These are phyloP conservation scores for Scalesia atractyloides DNA, from an alignment of 129 eudicot species.

Conservation along the genomic window DNA sequence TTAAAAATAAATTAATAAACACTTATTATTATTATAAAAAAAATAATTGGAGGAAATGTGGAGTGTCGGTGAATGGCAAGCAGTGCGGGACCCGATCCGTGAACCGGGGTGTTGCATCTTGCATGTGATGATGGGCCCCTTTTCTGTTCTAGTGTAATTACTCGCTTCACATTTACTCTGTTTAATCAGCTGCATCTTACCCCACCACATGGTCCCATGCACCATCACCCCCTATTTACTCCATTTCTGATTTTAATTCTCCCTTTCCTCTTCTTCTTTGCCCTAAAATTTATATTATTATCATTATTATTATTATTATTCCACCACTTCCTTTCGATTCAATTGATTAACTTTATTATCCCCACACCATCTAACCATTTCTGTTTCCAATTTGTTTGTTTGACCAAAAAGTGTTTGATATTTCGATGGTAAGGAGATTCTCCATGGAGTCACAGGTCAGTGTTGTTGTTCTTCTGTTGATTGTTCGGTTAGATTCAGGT, in stretches of 20 bases:
- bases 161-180: constrained; percentile 38
- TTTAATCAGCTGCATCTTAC: constrained; percentile 16
- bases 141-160: constrained; percentile 8
- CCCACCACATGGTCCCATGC: constrained; percentile 36
- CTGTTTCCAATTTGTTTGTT: not conserved
- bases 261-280: constrained; percentile 23
- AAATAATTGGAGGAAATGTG: constrained; percentile 39
- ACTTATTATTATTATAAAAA: not conserved
- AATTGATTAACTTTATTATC: not conserved
- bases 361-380: constrained; percentile 7
- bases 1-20: not conserved
- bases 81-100: constrained; percentile 40
- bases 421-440: constrained; percentile 31
- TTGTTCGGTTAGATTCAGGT: not conserved
- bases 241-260: not conserved
- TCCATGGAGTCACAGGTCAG: constrained; percentile 44
- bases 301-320: no score
- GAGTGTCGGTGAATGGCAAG: constrained; percentile 35
- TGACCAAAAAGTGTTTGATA: constrained; percentile 16
- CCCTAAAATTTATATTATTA: constrained; percentile 22
- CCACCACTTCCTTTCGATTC: not conserved
- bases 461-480: constrained; percentile 11
- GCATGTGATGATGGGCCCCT: constrained; percentile 37
- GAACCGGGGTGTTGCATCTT: constrained; percentile 37
- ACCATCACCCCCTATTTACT: constrained; percentile 38